Conservation (phyloP, 176 grass and related monocot genomes). For the Guadua angustifolia region DNA sequence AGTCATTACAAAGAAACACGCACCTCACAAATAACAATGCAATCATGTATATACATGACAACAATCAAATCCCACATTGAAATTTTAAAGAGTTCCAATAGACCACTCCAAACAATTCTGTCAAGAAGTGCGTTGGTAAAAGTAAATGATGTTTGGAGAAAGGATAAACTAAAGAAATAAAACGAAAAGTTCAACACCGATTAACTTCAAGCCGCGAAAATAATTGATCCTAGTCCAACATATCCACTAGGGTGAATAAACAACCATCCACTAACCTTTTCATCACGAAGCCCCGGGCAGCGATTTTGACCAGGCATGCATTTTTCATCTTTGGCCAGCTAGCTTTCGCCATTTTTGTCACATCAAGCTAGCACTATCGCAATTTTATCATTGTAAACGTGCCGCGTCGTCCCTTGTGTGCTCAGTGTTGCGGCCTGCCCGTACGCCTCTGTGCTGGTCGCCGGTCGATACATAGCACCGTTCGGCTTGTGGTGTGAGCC, state of each 20-base stretch:
- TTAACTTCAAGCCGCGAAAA: not conserved
- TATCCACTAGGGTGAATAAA: not conserved
- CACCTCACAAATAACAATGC: not conserved
- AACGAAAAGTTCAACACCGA: not conserved
- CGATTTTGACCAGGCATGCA: not conserved
- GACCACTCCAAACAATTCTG: conserved; percentile 1
- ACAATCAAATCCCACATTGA: not conserved
- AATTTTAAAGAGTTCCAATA: not conserved
- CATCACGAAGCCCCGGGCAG: too few species aligned
- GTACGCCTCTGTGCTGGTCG: not conserved
- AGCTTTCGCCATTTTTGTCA: not conserved
- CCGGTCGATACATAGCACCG: not conserved
- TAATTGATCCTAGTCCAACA: not conserved
- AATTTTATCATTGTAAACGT: not conserved
- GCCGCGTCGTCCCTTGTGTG: not conserved
- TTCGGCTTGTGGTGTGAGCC: not conserved
- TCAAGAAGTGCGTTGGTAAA: not conserved
- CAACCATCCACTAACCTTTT: too few species aligned
- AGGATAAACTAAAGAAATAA: not conserved
- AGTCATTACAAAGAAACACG: not conserved
- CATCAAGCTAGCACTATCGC: not conserved
- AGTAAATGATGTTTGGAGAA: not conserved
- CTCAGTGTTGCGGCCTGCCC: not conserved
- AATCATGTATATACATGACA: not conserved
- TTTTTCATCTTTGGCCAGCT: not conserved